Evolutionary conservation across 805 yeast genomes (phyloP), one percentile per base, ranked within the genome.

Genomic region (Myxozyma udenii): DNA sequence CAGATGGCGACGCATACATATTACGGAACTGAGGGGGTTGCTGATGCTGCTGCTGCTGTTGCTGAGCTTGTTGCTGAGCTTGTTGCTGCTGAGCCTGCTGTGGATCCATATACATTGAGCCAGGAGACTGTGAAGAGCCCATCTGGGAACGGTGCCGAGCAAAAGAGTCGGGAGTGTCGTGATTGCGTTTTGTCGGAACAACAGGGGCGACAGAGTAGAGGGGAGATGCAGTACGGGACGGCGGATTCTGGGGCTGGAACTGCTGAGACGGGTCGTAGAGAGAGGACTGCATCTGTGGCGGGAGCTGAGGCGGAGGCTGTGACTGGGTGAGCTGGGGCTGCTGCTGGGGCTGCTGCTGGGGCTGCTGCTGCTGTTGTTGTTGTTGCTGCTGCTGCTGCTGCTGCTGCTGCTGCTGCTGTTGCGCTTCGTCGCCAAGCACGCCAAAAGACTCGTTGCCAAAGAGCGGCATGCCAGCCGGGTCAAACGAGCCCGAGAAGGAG

Each of bases 61-160:
- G 50, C 67, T 26, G 63, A 61, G 41, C 48, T 71, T 12, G 63
- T 74, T 25, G 62, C 71, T n/a, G 71, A 72, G 41, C 63, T 67
- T 3, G 51, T 56, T 4, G 63, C 65, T 18, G 62, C 69, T 24
- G 63, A 62, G 30, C 65, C 63, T 35, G 68, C 70, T 18, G 44
- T 44, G 24, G 32, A 23, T 41, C 51, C 40, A 24, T 45, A 44
- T 19, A 21, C 50, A n/a, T 47, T 54, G 18, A 21, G 48, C 22
- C 26, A 45, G 30, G 33, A 9, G 33, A 28, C 33, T 28, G 33
- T 28, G 33, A 28, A 14, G 9, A 9, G 33, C 14, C 12, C 33
- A 28, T 28, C 22, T 30, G 43, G 16, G 22, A n/a, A 2, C 45
- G 53, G 23, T 37, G 51, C 37, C 30, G 46, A n/a, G 19, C 37